Conservation (phyloP, 306 rosid species). For the Comarum palustre region DNA sequence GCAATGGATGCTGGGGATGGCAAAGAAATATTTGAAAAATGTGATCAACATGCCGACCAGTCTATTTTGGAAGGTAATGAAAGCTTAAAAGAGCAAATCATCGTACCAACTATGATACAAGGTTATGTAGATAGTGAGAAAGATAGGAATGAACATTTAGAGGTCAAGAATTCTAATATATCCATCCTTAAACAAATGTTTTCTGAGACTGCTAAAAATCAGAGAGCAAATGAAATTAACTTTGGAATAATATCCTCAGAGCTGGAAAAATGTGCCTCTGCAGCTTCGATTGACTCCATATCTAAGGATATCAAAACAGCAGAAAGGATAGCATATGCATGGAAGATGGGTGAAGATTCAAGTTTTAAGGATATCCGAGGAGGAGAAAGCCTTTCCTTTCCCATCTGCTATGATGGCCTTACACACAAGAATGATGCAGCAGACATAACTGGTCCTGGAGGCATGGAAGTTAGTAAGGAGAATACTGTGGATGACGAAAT, state of each 20-base stretch:
- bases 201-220: neutral
- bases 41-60: neutral
- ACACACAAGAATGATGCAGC: neutral
- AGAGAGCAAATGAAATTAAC: neutral
- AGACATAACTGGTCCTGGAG: conserved; percentile 10
- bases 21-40: neutral
- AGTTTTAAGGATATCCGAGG: neutral
- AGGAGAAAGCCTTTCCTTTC: too few relatives aligned
- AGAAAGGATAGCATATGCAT: neutral
- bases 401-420: neutral
- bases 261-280: neutral
- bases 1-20: neutral
- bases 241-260: neutral
- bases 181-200: neutral
- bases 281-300: neutral
- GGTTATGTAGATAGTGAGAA: conserved; percentile 15
- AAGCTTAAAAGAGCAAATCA: conserved; percentile 4
- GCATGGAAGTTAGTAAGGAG: neutral
- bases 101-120: conserved; percentile 8
- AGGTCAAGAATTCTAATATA: neutral
- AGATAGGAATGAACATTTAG: neutral
- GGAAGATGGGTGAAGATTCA: neutral
- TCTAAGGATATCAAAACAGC: neutral
- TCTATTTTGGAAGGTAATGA: neutral
- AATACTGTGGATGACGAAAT: neutral